phyloP scores from a whole-genome alignment of 148 eudicot genomes.

The Arbutus unedo region DNA sequence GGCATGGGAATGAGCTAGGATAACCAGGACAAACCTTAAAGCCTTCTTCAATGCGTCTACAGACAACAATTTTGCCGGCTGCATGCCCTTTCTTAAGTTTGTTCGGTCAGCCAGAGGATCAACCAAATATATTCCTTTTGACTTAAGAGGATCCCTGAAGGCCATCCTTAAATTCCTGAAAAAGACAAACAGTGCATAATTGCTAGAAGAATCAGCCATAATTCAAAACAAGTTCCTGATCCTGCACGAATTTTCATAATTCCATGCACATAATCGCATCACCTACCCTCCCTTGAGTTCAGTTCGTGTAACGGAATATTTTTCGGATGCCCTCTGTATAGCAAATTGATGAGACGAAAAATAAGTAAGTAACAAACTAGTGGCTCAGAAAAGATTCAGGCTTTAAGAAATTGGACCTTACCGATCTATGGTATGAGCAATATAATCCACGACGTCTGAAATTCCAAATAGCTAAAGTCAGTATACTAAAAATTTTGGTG shows the following conservation, averaged over 20 bases:
- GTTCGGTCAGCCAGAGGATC: slow-evolving; percentile 52
- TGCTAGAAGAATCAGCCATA: not conserved
- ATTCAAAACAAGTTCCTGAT: not conserved
- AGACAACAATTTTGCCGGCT: slow-evolving; percentile 60
- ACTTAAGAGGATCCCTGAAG: slow-evolving; percentile 55
- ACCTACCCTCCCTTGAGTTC: slow-evolving; percentile 96
- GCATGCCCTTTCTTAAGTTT: slow-evolving; percentile 38
- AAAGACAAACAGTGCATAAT: slow-evolving; percentile 2
- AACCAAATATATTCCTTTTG: slow-evolving; percentile 69
- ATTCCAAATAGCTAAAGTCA: slow-evolving; percentile 14
- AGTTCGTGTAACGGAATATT: slow-evolving; percentile 56
- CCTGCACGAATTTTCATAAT: not conserved
- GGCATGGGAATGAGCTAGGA: not conserved
- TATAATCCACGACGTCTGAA: slow-evolving; percentile 73
- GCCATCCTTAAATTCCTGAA: slow-evolving; percentile 79
- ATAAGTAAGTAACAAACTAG: not conserved
- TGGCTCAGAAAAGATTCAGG: not conserved
- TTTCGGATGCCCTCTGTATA: slow-evolving; percentile 63
- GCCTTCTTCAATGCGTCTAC: slow-evolving; percentile 88
- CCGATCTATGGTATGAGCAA: slow-evolving; percentile 80
- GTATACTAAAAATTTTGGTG: not conserved
- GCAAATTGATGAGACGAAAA: slow-evolving; percentile 2
- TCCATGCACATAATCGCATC: not conserved
- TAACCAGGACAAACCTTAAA: slow-evolving; percentile 49
- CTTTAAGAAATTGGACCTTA: slow-evolving; percentile 26